A percentile compares a stretch with the other conserved stretches of the same genome.
Conservation (phyloP, 371 early-diverging fungal genomes). For the Apophysomyces ossiformis region DNA sequence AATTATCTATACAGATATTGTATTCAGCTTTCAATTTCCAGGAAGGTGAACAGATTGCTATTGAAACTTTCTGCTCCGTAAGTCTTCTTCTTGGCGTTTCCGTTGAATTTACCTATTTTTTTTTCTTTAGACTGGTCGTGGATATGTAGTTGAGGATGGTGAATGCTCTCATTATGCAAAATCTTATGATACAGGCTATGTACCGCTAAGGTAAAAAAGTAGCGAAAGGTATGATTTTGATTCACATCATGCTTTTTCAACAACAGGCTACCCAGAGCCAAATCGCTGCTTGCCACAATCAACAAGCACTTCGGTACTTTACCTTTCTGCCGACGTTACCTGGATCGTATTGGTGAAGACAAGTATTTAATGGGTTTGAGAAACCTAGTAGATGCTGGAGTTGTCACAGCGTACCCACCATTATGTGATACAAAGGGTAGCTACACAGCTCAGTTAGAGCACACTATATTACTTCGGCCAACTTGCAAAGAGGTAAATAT, state of each 20-base stretch:
- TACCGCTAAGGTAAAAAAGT: slow-evolving; percentile 65
- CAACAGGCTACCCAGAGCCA: slow-evolving; percentile 77
- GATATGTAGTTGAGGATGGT: slow-evolving; percentile 90
- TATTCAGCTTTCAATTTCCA: slow-evolving; percentile 14
- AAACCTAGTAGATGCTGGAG: slow-evolving; percentile 85
- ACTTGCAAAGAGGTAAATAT: slow-evolving; percentile 83
- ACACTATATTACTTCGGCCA: slow-evolving; percentile 92
- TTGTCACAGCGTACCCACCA: slow-evolving; percentile 95
- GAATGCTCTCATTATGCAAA: slow-evolving; percentile 97
- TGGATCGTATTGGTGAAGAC: slow-evolving; percentile 91
- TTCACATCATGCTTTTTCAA: background rate
- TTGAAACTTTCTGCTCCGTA: slow-evolving; percentile 98
- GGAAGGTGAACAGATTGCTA: slow-evolving; percentile 97
- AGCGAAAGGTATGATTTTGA: background rate
- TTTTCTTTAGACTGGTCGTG: slow-evolving; percentile 89
- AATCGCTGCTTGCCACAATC: slow-evolving; percentile 87
- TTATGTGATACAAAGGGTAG: slow-evolving; percentile 90
- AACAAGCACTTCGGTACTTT: slow-evolving; percentile 95
- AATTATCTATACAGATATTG: background rate
- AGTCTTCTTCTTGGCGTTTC: slow-evolving; percentile 9
- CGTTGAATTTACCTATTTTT: background rate
- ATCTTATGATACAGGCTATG: slow-evolving; percentile 63
- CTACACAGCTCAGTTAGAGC: slow-evolving; percentile 99
- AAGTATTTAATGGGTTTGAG: slow-evolving; percentile 87
- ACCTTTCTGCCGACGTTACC: slow-evolving; percentile 97